Evolutionary conservation across 1,284 basidiomycete species (phyloP).

Genomic region (Ceratobasidium sp.): DNA sequence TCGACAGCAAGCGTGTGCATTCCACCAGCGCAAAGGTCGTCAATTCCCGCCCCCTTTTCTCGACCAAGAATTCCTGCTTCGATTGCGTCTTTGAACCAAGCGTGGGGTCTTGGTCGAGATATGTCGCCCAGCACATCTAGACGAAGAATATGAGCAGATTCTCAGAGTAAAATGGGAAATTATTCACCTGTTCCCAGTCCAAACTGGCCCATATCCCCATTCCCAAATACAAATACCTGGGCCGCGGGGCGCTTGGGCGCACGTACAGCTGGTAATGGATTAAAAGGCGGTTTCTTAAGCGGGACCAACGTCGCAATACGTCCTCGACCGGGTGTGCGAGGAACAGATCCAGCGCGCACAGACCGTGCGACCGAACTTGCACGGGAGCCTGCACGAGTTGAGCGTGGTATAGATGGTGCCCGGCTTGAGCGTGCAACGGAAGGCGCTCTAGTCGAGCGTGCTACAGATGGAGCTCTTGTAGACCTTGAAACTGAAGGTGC

Average conservation of each 20-base stretch:
- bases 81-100: constrained; percentile 75
- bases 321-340: constrained; percentile 20
- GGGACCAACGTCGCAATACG: constrained; percentile 9
- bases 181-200: constrained; percentile 73
- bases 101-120: constrained; percentile 76
- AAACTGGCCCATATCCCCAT: constrained; percentile 90
- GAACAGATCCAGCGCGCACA: constrained; percentile 24
- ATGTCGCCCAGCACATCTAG: constrained; percentile 74
- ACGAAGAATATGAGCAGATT: constrained; percentile 45
- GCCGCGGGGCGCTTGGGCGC: constrained; percentile 69
- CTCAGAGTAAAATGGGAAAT: neutral
- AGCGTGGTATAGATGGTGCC: constrained; percentile 27
- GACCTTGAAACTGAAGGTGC: constrained; percentile 23
- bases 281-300: constrained; percentile 57
- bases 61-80: constrained; percentile 76
- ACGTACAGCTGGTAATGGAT: constrained; percentile 70
- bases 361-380: constrained; percentile 34
- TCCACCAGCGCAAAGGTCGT: constrained; percentile 82
- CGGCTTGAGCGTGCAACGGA: constrained; percentile 32
- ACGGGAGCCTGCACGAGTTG: constrained; percentile 32
- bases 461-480: constrained; percentile 28
- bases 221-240: constrained; percentile 86
- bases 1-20: constrained; percentile 89
- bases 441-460: constrained; percentile 23
- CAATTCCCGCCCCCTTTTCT: constrained; percentile 75